A percentile compares a stretch with the other conserved stretches of the same genome.
phyloP scores from a whole-genome alignment of 2,329 filamentous ascomycete genomes.

The Fusarium irregulare region DNA sequence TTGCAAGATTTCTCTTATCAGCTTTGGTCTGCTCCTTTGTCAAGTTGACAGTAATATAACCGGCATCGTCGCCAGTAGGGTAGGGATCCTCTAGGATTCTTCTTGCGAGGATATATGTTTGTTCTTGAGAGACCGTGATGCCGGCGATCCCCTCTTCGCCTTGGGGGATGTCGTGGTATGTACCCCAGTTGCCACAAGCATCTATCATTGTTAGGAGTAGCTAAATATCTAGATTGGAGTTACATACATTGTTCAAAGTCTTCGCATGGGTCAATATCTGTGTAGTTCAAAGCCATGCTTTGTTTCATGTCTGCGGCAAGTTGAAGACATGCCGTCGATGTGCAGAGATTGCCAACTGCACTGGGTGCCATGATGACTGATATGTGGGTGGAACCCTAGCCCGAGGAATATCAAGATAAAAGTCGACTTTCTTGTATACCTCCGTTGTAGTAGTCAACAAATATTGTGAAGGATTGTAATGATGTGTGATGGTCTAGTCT shows the following conservation, averaged over 20 bases:
- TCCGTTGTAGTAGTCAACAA: not conserved
- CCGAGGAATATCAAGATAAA: not conserved
- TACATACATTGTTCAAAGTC: conserved; percentile 70
- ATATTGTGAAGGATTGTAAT: not conserved
- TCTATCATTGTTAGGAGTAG: not conserved
- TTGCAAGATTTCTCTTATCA: conserved; percentile 73
- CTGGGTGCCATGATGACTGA: not conserved
- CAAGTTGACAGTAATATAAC: conserved; percentile 31
- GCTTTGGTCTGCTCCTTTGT: conserved; percentile 52
- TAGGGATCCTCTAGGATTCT: conserved; percentile 59
- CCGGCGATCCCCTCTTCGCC: conserved; percentile 59
- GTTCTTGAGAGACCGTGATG: not conserved
- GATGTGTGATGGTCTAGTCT: too few species aligned
- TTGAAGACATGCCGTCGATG: conserved; percentile 3
- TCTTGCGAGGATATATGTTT: conserved; percentile 36
- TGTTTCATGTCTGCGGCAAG: conserved; percentile 9
- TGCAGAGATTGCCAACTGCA: not conserved
- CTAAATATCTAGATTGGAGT: not conserved
- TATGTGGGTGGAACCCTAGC: not conserved
- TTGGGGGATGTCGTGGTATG: conserved; percentile 72
- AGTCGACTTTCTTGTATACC: not conserved
- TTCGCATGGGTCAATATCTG: conserved; percentile 73
- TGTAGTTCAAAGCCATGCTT: conserved; percentile 57
- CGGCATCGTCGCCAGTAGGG: conserved; percentile 62
- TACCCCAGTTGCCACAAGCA: conserved; percentile 74